Evolutionary conservation across 148 eudicot genomes (phyloP), one percentile per base, ranked within the genome.

Genomic region (Cornus kousa): DNA sequence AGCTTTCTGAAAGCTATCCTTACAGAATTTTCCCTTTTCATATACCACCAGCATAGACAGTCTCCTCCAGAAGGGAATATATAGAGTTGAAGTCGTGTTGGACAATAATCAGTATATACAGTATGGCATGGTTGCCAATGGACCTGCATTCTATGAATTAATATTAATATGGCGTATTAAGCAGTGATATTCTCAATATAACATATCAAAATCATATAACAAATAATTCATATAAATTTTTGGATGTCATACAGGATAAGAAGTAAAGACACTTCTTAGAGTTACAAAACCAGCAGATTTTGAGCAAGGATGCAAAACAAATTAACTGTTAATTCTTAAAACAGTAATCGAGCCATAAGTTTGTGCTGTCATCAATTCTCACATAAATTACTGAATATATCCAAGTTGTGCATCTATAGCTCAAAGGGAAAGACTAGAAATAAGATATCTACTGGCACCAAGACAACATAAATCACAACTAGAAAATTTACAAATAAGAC

Each of bases 111-210:
- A 46, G 99, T 94, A 80, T 94, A 96, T 60, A 96, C 99, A 81
- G 94, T 96, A 87, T 96, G 99, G 81, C 99, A 96, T 50, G 99
- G 99, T 86, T 96, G 99, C 84, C 88, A 93, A 82, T 96, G 99
- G 70, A 96, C 99, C 99, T 96, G 98, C 87, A 89, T 39, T 69
- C 71, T 53, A 50, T 69, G 71, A 78, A 80, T 70, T 43, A 59
- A 76, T 64, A 71, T 79, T 48, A 81, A 60, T 68, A 74, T 70
- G 67, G 68, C 67, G 62, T 33, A 72, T 50, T 75, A 28, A 84
- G 81, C 73, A 74, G 35, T 68, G 62, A 64, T 11, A 43, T 24
- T 46, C n/a, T n/a, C n/a, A n/a, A n/a, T n/a, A n/a, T n/a, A n/a
- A n/a, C n/a, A n/a, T n/a, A n/a, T n/a, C n/a, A n/a, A n/a, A n/a